Conservation (phyloP, 768 basidiomycete genomes). For the Pleurotus sapidus region DNA sequence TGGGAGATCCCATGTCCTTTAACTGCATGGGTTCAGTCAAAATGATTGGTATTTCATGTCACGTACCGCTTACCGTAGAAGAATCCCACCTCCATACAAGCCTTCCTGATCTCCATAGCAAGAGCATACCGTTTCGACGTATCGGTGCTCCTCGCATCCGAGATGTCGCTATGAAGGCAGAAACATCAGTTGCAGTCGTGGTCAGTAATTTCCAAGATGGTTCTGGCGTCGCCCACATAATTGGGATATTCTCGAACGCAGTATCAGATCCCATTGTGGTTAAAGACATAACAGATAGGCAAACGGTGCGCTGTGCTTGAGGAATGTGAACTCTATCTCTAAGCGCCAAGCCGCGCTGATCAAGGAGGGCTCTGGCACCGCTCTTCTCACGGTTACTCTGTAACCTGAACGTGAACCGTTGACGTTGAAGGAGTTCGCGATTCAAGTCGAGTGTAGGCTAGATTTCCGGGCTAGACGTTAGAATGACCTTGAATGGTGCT, state of each 20-base stretch:
- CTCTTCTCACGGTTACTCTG: too few species aligned
- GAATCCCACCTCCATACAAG: conserved; percentile 5
- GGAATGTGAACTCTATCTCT: too few species aligned
- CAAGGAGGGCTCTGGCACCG: too few species aligned
- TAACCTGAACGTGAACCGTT: too few species aligned
- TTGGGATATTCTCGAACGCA: not conserved
- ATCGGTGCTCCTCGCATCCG: not conserved
- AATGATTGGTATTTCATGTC: not conserved
- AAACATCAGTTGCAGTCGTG: not conserved
- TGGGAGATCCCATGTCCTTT: conserved; percentile 74
- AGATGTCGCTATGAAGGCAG: not conserved
- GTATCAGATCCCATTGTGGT: conserved; percentile 1
- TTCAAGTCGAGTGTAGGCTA: too few species aligned
- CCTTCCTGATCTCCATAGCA: conserved; percentile 4
- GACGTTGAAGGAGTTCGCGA: too few species aligned
- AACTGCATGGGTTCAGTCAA: conserved; percentile 31
- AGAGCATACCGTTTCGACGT: not conserved
- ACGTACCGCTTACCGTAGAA: not conserved
- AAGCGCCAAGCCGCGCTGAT: too few species aligned
- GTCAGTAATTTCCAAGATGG: not conserved
- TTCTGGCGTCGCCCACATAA: not conserved
- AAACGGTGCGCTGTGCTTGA: too few species aligned
- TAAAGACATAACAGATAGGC: not conserved
- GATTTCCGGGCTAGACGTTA: too few species aligned
- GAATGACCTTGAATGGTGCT: too few species aligned